Conservation (phyloP, 31 red algal species). For the Endocladia muricata region DNA sequence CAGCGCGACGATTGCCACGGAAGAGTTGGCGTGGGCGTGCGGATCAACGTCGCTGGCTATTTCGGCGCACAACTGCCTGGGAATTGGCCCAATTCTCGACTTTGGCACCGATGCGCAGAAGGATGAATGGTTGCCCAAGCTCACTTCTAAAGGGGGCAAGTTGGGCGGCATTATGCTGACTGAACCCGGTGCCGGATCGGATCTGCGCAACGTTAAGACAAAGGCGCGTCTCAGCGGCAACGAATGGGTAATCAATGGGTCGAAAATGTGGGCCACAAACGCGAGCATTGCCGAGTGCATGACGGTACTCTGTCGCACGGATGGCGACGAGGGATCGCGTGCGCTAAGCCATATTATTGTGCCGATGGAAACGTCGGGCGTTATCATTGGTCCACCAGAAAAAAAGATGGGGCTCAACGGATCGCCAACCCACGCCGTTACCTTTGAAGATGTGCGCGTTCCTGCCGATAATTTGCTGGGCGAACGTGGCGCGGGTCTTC, state of each 20-base stretch:
- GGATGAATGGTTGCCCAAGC: neutral
- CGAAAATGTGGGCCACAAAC: neutral
- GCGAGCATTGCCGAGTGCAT: neutral
- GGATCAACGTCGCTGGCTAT: neutral
- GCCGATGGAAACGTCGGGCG: neutral
- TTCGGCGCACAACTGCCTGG: neutral
- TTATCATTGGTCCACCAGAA: neutral
- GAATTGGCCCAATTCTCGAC: neutral
- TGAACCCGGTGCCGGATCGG: neutral
- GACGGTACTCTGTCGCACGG: neutral
- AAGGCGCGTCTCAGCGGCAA: neutral
- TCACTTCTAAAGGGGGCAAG: neutral
- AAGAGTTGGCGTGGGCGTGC: neutral
- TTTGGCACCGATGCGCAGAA: neutral
- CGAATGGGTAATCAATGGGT: neutral
- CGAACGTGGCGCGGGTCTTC: neutral
- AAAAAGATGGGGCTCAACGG: neutral
- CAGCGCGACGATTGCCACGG: neutral
- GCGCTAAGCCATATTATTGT: neutral
- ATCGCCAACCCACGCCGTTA: neutral
- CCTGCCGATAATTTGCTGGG: neutral
- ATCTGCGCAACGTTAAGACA: neutral
- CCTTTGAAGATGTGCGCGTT: conserved; percentile 5
- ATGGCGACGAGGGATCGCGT: neutral
- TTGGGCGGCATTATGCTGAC: neutral